Evolutionary conservation across 2,329 filamentous ascomycete genomes (phyloP).

Genomic region (Orbilia javanica): DNA sequence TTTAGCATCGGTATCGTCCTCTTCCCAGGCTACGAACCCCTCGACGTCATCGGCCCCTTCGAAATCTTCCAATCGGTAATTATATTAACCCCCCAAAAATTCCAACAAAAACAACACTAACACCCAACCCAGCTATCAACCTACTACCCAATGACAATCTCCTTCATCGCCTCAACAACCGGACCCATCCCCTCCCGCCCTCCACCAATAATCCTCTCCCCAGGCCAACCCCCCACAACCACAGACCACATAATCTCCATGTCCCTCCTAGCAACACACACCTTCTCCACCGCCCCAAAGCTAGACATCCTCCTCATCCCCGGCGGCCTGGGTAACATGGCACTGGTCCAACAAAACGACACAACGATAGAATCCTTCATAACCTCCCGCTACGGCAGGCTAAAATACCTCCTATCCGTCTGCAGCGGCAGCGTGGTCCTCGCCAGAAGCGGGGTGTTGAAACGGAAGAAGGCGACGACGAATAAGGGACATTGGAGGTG

Average conservation of each 20-base stretch:
- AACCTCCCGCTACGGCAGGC: conserved; percentile 66
- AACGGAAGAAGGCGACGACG: conserved; percentile 74
- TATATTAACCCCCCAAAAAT: background rate
- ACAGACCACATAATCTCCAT: conserved; percentile 57
- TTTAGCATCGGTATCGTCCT: conserved; percentile 60
- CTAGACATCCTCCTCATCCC: conserved; percentile 77
- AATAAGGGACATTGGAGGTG: conserved; percentile 69
- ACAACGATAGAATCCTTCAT: conserved; percentile 65
- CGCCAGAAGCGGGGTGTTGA: conserved; percentile 72
- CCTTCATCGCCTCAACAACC: conserved; percentile 66
- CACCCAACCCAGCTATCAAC: conserved; percentile 63
- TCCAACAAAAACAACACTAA: conserved; percentile 66
- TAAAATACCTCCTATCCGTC: conserved; percentile 74
- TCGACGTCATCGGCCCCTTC: conserved; percentile 68
- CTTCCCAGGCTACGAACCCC: conserved; percentile 67
- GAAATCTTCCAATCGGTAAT: conserved; percentile 65
- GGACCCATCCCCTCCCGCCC: conserved; percentile 64
- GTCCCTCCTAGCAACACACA: conserved; percentile 55
- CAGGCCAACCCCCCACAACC: conserved; percentile 32
- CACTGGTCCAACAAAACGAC: conserved; percentile 54
- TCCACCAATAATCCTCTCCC: conserved; percentile 22
- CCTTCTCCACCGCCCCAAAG: conserved; percentile 58
- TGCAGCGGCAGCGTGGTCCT: conserved; percentile 75
- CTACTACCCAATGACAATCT: conserved; percentile 65
- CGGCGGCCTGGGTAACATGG: conserved; percentile 71